phyloP scores from a whole-genome alignment of 2,329 filamentous ascomycete species.

The Epichloe bromicola region DNA sequence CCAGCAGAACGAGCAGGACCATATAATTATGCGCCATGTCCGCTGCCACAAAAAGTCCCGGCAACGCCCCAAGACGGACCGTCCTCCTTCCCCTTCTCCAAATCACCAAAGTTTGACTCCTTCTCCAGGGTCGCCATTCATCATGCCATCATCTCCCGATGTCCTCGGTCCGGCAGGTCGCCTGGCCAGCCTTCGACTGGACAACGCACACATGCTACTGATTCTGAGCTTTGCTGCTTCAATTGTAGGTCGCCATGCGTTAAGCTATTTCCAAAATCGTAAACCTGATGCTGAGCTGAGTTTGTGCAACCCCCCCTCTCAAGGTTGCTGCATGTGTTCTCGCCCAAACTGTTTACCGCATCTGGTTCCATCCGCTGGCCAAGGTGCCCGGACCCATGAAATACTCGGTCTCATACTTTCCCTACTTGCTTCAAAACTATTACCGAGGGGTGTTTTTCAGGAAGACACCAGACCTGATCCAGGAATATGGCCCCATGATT shows the following conservation, averaged over 20 bases:
- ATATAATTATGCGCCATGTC: no score
- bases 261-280: not conserved
- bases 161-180: not conserved
- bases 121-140: not conserved
- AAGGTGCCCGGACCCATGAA: conserved; percentile 16
- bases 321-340: conserved; percentile 5
- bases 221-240: not conserved
- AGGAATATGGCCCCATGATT: conserved; percentile 22
- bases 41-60: no score
- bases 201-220: not conserved
- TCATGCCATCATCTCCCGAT: not conserved
- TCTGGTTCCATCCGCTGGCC: conserved; percentile 18
- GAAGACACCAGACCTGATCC: conserved; percentile 10
- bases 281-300: not conserved
- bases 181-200: not conserved
- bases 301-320: no score
- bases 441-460: conserved; percentile 11
- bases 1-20: no score
- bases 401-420: conserved; percentile 10
- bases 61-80: no score
- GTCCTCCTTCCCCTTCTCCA: no score
- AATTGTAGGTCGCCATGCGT: not conserved
- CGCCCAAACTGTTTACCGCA: conserved; percentile 10
- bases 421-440: conserved; percentile 9
- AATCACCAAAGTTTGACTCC: no score